Base-by-base conservation (phyloP, 768 basidiomycete genomes). In the Suillus tomentosus region DNA sequence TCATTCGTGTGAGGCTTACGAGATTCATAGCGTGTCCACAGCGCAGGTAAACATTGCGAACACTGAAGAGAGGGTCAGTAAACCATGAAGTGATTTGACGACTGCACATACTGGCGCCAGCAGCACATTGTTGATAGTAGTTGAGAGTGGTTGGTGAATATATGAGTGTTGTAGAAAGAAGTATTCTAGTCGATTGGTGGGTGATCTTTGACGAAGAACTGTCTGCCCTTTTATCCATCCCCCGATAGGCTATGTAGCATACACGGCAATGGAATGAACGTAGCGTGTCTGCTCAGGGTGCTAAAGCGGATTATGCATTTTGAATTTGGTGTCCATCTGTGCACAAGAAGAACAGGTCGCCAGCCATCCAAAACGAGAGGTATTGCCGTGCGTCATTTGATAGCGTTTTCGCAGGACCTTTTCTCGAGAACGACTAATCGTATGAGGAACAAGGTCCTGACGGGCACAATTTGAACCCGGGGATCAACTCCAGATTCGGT, bases 21-120 rank as follows among this genome's bases (percentile, higher is more conserved):
- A 81, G 59, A 37, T 68, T 83, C 55, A 83, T 71, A 0, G 73
- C 76, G 58, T 87, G 86, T 7, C 79, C 80, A 64, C 86, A 87
- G 24, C 74, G 75, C 57, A 74, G 64, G 76, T 83, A 87, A 48
- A 80, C 69, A 66, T 82, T 80, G 71, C 81, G 78, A 22, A 86
- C 81, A 37, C 81, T 82, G 42, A 55, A 39, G 47, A 50, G 62
- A 40, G 65, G 47, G 59, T 42, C 54, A 58, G 40, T 34, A 31
- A 14, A 6, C 14, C 13, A n/a, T 24, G 14, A 8, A 22, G 11
- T 43, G 39, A 34, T n/a, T 22, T 31, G 6, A 10, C 8, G 17
- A 19, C 8, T 62, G 24, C 5, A 79, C 83, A 74, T 69, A 87
- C 85, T 81, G 84, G 76, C 85, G 83, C 70, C 76, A 79, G 69